Conservation (phyloP, 768 basidiomycete genomes). For the Pulveroboletus sp. region DNA sequence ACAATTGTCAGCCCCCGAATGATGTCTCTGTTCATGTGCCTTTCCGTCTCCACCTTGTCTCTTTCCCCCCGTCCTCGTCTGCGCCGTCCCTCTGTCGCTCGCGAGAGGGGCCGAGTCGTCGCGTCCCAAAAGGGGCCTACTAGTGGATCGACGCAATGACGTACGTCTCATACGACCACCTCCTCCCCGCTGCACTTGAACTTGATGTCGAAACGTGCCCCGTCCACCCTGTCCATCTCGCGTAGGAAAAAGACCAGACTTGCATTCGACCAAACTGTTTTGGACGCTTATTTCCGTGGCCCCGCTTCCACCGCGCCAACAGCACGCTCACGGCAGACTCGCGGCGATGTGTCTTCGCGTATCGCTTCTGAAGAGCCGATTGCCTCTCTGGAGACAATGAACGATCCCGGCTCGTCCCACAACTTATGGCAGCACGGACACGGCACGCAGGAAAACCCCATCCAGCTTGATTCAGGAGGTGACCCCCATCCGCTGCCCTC, state of each 20-base stretch:
- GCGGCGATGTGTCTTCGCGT: conserved; percentile 7
- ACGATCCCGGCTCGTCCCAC: neutral
- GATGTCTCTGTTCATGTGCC: too few relatives aligned
- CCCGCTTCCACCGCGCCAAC: conserved; percentile 8
- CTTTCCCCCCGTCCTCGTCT: too few relatives aligned
- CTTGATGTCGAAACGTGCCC: conserved; percentile 20
- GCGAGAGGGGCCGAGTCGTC: too few relatives aligned
- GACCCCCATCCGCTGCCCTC: conserved; percentile 6
- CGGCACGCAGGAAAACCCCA: conserved; percentile 23
- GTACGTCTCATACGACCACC: conserved; percentile 16
- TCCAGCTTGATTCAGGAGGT: conserved; percentile 22
- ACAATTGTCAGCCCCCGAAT: neutral
- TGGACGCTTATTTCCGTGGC: conserved; percentile 27
- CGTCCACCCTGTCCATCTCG: conserved; percentile 6
- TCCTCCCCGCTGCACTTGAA: conserved; percentile 1
- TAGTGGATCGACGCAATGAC: conserved; percentile 27
- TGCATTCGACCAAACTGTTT: conserved; percentile 13
- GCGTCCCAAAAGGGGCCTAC: conserved; percentile 17
- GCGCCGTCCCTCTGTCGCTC: neutral
- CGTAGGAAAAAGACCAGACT: conserved; percentile 22
- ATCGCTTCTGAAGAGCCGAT: conserved; percentile 14
- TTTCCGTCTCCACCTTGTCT: neutral
- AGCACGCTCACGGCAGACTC: conserved; percentile 16
- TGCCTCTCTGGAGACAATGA: conserved; percentile 9
- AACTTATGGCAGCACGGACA: conserved; percentile 20